phyloP scores from a whole-genome alignment of 2,329 filamentous ascomycete species.

The Arthroderma sp. region DNA sequence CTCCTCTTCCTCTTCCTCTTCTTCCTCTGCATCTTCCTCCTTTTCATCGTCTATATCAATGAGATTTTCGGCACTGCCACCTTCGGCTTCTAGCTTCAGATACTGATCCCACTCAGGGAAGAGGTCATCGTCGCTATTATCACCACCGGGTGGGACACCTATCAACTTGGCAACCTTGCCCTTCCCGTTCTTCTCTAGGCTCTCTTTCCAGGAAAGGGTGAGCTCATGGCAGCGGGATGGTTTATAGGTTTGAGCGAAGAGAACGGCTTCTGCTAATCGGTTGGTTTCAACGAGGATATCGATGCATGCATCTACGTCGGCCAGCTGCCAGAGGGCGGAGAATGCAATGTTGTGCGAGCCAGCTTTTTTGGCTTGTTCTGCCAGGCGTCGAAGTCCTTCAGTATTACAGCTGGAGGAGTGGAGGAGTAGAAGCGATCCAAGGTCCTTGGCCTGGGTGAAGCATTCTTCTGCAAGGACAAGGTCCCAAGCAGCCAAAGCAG shows the following conservation, averaged over 20 bases:
- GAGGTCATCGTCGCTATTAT: conserved; percentile 54
- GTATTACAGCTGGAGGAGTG: conserved; percentile 75
- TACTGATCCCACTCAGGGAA: conserved; percentile 97
- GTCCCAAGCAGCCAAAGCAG: conserved; percentile 76
- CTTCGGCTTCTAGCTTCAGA: conserved; percentile 64
- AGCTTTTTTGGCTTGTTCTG: conserved; percentile 58
- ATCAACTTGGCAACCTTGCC: conserved; percentile 70
- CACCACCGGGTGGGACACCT: conserved; percentile 64
- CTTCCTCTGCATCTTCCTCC: conserved; percentile 18
- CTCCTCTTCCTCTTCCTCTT: conserved; percentile 23
- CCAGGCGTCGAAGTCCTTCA: conserved; percentile 58
- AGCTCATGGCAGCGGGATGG: conserved; percentile 58
- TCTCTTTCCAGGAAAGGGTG: conserved; percentile 68
- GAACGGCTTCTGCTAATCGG: conserved; percentile 68
- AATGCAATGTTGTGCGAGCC: conserved; percentile 90
- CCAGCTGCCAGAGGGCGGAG: conserved; percentile 74
- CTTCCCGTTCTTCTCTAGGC: conserved; percentile 73
- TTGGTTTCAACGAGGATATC: conserved; percentile 67
- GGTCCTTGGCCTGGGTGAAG: conserved; percentile 78
- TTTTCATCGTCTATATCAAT: conserved; percentile 26
- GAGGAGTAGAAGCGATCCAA: conserved; percentile 76
- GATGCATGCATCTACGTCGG: conserved; percentile 68
- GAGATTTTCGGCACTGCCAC: conserved; percentile 34
- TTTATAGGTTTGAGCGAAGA: conserved; percentile 93
- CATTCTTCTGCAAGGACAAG: conserved; percentile 80